These are phyloP conservation scores for Clathrospora elynae DNA, from an alignment of 2,329 filamentous ascomycete genomes.

Conservation along the genomic window DNA sequence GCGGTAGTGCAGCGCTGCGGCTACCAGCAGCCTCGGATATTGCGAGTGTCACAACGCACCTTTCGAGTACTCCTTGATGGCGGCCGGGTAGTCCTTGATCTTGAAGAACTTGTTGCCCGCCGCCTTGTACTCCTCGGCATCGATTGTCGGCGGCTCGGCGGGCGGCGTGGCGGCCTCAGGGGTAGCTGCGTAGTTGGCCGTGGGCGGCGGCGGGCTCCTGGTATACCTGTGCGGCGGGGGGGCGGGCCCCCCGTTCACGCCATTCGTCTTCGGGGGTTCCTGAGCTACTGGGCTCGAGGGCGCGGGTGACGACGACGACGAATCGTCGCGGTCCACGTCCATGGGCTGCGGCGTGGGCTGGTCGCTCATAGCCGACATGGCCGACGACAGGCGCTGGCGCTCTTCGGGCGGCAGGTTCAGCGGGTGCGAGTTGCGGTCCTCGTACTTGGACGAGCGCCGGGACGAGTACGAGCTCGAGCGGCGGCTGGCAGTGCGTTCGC, in stretches of 20 bases:
- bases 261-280: conserved; percentile 58
- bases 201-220: conserved; percentile 55
- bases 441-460: conserved; percentile 52
- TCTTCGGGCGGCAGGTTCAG: conserved; percentile 90
- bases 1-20: conserved; percentile 16
- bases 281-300: conserved; percentile 55
- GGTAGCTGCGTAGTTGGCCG: conserved; percentile 46
- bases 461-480: conserved; percentile 42
- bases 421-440: conserved; percentile 78
- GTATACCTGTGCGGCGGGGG: conserved; percentile 72
- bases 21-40: conserved; percentile 7
- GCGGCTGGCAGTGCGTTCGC: conserved; percentile 34
- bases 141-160: conserved; percentile 60
- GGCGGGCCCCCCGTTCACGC: conserved; percentile 58
- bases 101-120: conserved; percentile 97
- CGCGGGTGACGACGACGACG: conserved; percentile 62
- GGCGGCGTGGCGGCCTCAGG: conserved; percentile 48
- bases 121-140: conserved; percentile 90
- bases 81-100: conserved; percentile 83
- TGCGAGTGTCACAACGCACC: conserved; percentile 61
- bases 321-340: conserved; percentile 73
- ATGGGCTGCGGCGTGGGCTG: conserved; percentile 65
- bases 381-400: conserved; percentile 73
- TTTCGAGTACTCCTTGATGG: conserved; percentile 93
- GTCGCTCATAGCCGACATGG: conserved; percentile 65